Percentiles rank a stretch among this genome's conserved stretches.
phyloP scores from a whole-genome alignment of 805 yeast genomes.

The Barnettozyma wickerhamii region DNA sequence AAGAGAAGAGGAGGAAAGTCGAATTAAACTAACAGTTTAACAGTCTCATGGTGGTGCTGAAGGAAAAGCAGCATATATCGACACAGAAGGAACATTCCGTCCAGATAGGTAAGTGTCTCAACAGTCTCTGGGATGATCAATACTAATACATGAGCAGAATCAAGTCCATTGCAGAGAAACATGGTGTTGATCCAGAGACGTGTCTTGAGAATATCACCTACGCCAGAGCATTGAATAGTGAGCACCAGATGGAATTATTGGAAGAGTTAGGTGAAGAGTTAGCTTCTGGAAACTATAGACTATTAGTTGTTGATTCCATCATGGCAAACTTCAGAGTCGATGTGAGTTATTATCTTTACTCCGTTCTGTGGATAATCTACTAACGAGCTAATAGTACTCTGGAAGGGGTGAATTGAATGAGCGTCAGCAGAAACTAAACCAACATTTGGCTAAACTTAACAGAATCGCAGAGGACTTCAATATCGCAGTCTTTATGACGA shows the following conservation, averaged over 20 bases:
- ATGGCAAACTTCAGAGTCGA: slow-evolving; percentile 80
- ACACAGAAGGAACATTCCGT: slow-evolving; percentile 79
- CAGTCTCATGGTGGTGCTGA: slow-evolving; percentile 70
- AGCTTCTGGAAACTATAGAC: slow-evolving; percentile 60
- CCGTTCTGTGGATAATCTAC: background rate
- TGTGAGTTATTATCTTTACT: slow-evolving; percentile 18
- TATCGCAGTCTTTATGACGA: slow-evolving; percentile 68
- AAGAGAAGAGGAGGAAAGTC: too few species aligned
- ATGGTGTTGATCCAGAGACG: slow-evolving; percentile 63
- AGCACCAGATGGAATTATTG: slow-evolving; percentile 71
- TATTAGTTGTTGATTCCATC: slow-evolving; percentile 60
- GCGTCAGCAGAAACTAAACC: slow-evolving; percentile 64
- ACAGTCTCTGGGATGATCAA: too few species aligned
- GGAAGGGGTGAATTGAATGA: slow-evolving; percentile 79
- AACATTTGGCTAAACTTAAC: slow-evolving; percentile 46
- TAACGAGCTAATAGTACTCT: slow-evolving; percentile 38
- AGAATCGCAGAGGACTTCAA: slow-evolving; percentile 76
- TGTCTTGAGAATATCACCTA: slow-evolving; percentile 70
- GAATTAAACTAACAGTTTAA: background rate
- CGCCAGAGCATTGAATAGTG: slow-evolving; percentile 73
- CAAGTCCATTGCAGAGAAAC: slow-evolving; percentile 60
- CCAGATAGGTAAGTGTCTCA: slow-evolving; percentile 54
- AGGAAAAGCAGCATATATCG: slow-evolving; percentile 75
- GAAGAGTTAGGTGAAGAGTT: slow-evolving; percentile 64
- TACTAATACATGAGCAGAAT: slow-evolving; percentile 30